These are phyloP conservation scores for Mortierella sp. DNA, from an alignment of 371 early-diverging fungal genomes.

Conservation along the genomic window DNA sequence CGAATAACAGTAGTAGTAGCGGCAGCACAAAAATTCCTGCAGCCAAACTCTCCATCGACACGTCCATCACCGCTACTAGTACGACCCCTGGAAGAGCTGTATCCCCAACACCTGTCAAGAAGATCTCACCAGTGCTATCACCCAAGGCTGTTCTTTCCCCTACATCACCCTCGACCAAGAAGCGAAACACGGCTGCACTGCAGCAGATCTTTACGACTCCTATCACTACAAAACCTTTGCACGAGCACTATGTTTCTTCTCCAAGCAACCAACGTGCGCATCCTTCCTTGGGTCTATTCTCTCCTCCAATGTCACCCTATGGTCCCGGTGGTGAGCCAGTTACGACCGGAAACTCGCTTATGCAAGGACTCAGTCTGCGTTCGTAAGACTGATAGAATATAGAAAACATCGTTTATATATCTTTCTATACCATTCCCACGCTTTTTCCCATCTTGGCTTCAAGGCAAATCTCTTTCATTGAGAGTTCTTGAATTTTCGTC, in stretches of 20 bases:
- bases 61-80: constrained; percentile 3
- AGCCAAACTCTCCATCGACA: constrained; percentile 26
- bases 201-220: constrained; percentile 27
- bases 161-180: constrained; percentile 32
- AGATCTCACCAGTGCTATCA: not conserved
- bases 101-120: constrained; percentile 1
- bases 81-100: not conserved
- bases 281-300: constrained; percentile 34
- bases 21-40: no score
- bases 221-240: constrained; percentile 3
- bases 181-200: constrained; percentile 20
- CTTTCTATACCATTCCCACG: no score
- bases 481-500: no score
- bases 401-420: no score
- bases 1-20: not conserved
- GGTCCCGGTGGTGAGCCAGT: not conserved
- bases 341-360: constrained; percentile 3
- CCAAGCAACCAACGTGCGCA: constrained; percentile 29
- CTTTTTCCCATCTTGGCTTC: no score
- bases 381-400: constrained; percentile 13
- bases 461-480: no score
- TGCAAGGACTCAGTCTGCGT: constrained; percentile 34
- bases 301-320: constrained; percentile 40
- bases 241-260: constrained; percentile 12
- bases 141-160: constrained; percentile 30